Evolutionary conservation across 2,329 filamentous ascomycete genomes (phyloP), one percentile per base, ranked within the genome.

Genomic region (Aspergillus costaricaensis): DNA sequence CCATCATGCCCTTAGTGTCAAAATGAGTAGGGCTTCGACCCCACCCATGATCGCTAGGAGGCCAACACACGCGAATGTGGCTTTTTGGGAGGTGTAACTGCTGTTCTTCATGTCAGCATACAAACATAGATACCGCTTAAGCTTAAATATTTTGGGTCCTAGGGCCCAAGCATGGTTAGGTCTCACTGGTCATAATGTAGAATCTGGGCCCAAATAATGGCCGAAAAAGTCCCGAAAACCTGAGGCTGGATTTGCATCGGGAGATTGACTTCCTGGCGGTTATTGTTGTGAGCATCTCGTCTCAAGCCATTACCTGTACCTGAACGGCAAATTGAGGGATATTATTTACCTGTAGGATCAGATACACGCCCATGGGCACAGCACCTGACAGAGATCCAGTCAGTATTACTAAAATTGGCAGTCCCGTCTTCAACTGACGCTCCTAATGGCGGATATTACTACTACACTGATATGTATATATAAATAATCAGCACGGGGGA

Each of bases 91-190:
- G 10, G 17, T 14, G 14, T 44, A 44, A 2, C 7, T 9, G 14
- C 41, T 44, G 14, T 8, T 23, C 5, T 5, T 15, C 41, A 23
- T 12, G 21, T 44, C 5, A 44, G 4, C 14, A 44, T 23, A 44
- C 5, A 1, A 2, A 43, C 41, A 6, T 14, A 14, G 0, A 3
- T 36, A 6, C 12, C 12, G 4, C 1, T 6, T 36, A 1, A 14
- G 32, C 12, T 5, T 1, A 36, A 5, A 36, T 15, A 14, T 0
- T 36, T 6, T 1, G 2, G 6, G 0, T 14, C 4, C 1, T 36
- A 2, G 12, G 2, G 5, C 2, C 10, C 1, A 15, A 36, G 12
- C 30, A 36, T 5, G 1, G 15, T 5, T 21, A 23, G 2, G 10
- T 5, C 41, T 14, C 1, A 44, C 41, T 44, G 17, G 6, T 44